These are phyloP conservation scores for Penicillium soppii DNA, from an alignment of 495 filamentous ascomycete genomes.

Conservation along the genomic window DNA sequence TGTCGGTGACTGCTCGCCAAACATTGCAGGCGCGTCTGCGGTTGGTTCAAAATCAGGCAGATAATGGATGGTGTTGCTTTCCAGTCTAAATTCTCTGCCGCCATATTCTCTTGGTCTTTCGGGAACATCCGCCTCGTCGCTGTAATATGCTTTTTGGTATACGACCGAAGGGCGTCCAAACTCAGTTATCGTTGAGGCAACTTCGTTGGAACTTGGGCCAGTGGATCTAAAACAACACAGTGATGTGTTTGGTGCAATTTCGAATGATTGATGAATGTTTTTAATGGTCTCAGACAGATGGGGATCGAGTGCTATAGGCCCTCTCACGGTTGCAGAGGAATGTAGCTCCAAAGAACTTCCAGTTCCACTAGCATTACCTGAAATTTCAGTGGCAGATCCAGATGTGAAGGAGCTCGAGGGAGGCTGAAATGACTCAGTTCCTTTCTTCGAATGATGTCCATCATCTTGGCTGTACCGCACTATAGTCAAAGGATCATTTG, in stretches of 20 bases:
- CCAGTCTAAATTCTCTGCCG: slow-evolving; percentile 79
- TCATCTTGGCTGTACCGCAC: slow-evolving; percentile 68
- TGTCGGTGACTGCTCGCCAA: slow-evolving; percentile 48
- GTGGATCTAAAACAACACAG: slow-evolving; percentile 27
- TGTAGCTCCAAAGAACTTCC: slow-evolving; percentile 16
- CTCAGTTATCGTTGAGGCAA: slow-evolving; percentile 28
- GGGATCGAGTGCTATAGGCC: slow-evolving; percentile 12
- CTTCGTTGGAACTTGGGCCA: slow-evolving; percentile 29
- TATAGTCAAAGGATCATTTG: slow-evolving; percentile 62
- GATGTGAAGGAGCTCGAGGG: slow-evolving; percentile 13
- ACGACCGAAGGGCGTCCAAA: slow-evolving; percentile 55
- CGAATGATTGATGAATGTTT: slow-evolving; percentile 29
- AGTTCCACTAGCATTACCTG: slow-evolving; percentile 7
- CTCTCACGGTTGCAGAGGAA: slow-evolving; percentile 23
- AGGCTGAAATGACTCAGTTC: slow-evolving; percentile 26
- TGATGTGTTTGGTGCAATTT: slow-evolving; percentile 18
- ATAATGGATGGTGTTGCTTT: slow-evolving; percentile 70
- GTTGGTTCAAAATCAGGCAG: slow-evolving; percentile 76
- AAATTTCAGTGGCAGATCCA: slow-evolving; percentile 3
- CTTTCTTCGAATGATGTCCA: slow-evolving; percentile 39
- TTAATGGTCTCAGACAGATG: slow-evolving; percentile 23
- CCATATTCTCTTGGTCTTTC: slow-evolving; percentile 78
- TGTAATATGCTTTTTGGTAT: slow-evolving; percentile 86
- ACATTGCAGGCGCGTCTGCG: slow-evolving; percentile 54
- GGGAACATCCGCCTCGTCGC: slow-evolving; percentile 83